Percentiles rank a stretch among this genome's conserved stretches.
phyloP scores from a whole-genome alignment of 192 early-diverging fungal genomes.

The Coemansia sp. region DNA sequence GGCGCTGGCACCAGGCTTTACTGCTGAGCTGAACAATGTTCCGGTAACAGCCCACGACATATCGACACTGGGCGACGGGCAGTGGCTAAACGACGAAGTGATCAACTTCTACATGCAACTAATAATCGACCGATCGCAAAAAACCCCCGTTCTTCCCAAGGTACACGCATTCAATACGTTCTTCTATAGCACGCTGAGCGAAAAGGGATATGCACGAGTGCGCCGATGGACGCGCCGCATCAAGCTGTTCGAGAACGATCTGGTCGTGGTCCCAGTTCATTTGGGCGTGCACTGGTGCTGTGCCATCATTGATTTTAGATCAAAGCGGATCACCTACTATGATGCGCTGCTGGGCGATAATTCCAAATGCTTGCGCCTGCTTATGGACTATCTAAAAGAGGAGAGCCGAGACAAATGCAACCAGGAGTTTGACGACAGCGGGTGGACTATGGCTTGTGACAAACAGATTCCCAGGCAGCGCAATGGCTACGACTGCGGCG shows the following conservation, averaged over 20 bases:
- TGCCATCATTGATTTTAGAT: slow-evolving; percentile 59
- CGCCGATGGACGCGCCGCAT: slow-evolving; percentile 78
- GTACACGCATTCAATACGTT: slow-evolving; percentile 91
- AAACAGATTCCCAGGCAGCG: slow-evolving; percentile 77
- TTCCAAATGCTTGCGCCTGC: slow-evolving; percentile 42
- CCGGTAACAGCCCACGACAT: slow-evolving; percentile 63
- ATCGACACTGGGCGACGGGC: slow-evolving; percentile 63
- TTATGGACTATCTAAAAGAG: slow-evolving; percentile 63
- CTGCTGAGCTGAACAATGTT: slow-evolving; percentile 53
- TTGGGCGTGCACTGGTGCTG: slow-evolving; percentile 75
- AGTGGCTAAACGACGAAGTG: slow-evolving; percentile 96
- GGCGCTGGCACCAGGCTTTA: slow-evolving; percentile 20
- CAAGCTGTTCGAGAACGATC: slow-evolving; percentile 67
- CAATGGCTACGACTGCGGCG: slow-evolving; percentile 94
- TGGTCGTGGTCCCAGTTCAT: slow-evolving; percentile 83
- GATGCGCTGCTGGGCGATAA: slow-evolving; percentile 78
- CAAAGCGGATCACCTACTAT: slow-evolving; percentile 71
- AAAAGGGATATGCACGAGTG: slow-evolving; percentile 71
- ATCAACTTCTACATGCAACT: slow-evolving; percentile 92
- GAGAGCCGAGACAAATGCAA: slow-evolving; percentile 76
- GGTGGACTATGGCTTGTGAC: slow-evolving; percentile 66
- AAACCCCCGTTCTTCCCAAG: slow-evolving; percentile 49
- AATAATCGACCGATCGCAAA: slow-evolving; percentile 63
- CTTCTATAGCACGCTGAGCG: slow-evolving; percentile 73
- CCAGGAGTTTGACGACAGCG: slow-evolving; percentile 55